Evolutionary conservation across 2,329 filamentous ascomycete genomes (phyloP), one percentile per base, ranked within the genome.

Genomic region (Penicillium sp.): DNA sequence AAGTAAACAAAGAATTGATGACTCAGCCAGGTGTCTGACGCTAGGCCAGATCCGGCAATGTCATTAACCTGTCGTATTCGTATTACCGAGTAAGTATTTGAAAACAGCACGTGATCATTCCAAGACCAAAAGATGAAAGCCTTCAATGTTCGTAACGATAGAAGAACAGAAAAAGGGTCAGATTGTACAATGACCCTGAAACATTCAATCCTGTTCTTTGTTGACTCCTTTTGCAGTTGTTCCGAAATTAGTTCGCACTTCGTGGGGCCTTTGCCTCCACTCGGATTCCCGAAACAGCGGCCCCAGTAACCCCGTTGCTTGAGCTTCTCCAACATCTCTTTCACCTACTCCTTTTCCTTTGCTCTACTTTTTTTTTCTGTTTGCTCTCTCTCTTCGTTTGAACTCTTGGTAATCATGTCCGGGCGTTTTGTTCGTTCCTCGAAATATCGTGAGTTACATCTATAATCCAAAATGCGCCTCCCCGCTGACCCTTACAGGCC

Each of bases 341-440:
- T 57, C 53, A 64, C 62, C 62, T 58, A 60, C 59, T 49, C 54
- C 60, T 64, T 56, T 55, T 52, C 52, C 52, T 49, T 52, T 42
- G 5, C 40, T 45, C 29, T 39, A 52, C 50, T 51, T 37, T 50
- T 32, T 37, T 50, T 42, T 27, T 21, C 18, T 50, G 49, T 50
- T 55, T 41, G 38, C 29, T 57, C 45, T 42, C 48, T 52, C 44
- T 40, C 52, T 39, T 48, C 47, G 15, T 56, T 47, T 42, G 47
- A 60, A 55, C 29, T 39, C 51, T 58, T 45, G 57, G 55, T 58
- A 55, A 65, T 52, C 54, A 89, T 89, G 86, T 83, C 86, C 65
- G 86, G 86, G 68, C 84, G 86, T 71, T 89, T 89, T 74, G 86
- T 89, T 70, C 82, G 86, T 76, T 82, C 86, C 65, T 88, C 86